phyloP scores from a whole-genome alignment of 2,329 filamentous ascomycete genomes.

The Ophiostoma sp. region DNA sequence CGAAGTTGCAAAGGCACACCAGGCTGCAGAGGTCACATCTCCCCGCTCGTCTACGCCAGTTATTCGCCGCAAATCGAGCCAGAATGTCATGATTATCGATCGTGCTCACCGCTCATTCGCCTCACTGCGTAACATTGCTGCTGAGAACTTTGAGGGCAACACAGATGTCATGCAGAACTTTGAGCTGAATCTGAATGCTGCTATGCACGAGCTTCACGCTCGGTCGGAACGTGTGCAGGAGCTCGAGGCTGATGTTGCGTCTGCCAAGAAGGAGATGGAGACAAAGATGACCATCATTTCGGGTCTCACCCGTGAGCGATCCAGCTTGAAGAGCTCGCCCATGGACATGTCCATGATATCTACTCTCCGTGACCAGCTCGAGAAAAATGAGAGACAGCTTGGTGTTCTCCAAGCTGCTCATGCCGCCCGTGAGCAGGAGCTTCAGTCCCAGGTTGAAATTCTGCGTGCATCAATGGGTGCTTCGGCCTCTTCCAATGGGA shows the following conservation, averaged over 20 bases:
- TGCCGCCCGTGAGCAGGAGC: slow-evolving; percentile 65
- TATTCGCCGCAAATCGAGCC: slow-evolving; percentile 87
- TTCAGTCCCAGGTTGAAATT: slow-evolving; percentile 63
- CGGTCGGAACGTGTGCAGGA: slow-evolving; percentile 86
- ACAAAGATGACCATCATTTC: slow-evolving; percentile 94
- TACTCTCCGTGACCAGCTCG: slow-evolving; percentile 78
- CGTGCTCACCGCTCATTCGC: slow-evolving; percentile 87
- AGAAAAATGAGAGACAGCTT: slow-evolving; percentile 79
- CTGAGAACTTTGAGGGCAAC: slow-evolving; percentile 75
- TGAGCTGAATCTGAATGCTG: slow-evolving; percentile 82
- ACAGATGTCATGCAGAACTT: slow-evolving; percentile 88
- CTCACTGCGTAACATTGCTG: slow-evolving; percentile 79
- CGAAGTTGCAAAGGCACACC: slow-evolving; percentile 73
- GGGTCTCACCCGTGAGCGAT: slow-evolving; percentile 85
- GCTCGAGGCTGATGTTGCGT: slow-evolving; percentile 76
- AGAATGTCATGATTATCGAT: slow-evolving; percentile 80
- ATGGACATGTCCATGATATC: slow-evolving; percentile 90
- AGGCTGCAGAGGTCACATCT: slow-evolving; percentile 52
- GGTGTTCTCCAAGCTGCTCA: slow-evolving; percentile 67
- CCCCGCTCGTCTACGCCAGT: slow-evolving; percentile 62
- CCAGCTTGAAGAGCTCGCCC: slow-evolving; percentile 75
- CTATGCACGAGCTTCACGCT: slow-evolving; percentile 84
- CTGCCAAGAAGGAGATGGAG: slow-evolving; percentile 92
- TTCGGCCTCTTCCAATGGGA: neutral
- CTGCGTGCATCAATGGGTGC: slow-evolving; percentile 54